Evolutionary conservation across 2,329 filamentous ascomycete genomes (phyloP), one percentile per base, ranked within the genome.

Genomic region (Colletotrichum sp.): DNA sequence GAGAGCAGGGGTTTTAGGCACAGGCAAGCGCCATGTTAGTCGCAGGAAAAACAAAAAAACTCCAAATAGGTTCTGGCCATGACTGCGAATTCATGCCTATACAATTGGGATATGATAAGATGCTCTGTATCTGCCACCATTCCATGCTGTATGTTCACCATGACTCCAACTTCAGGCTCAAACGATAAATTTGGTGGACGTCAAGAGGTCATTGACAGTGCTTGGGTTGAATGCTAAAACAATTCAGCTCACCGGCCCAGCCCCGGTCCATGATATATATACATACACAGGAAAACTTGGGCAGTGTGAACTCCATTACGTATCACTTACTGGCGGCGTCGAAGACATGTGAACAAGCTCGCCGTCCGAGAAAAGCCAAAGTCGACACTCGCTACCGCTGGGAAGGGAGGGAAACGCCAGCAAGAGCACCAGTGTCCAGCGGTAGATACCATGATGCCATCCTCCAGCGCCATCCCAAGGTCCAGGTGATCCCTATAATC

Each of bases 401-500:
- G 12, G 27, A 32, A 61, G 30, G 19, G n/a, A 25, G 39, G 39
- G 39, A 15, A 52, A 57, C 34, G 67, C 25, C 25, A 39, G 36
- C 65, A 73, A 22, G 34, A 44, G 60, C 28, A 44, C 44, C 67
- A 30, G 22, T 74, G 57, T 57, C 44, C 30, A 16, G 22, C 22
- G 22, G 68, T 63, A 44, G 39, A 74, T 30, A 59, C 39, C 25
- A 22, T 44, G 57, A 64, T 67, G 12, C 55, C 60, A 71, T 64
- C 71, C 59, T 28, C 71, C n/a, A 68, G 60, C 72, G 67, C 72
- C 72, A 25, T 65, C 61, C 61, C 68, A 69, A 59, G 67, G 34
- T 44, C 68, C 44, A 68, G 48, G 59, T 65, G 60, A 57, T 34
- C 67, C 72, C 6, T 74, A 34, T 60, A 71, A 65, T 71, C 67